Conservation (phyloP, 2,329 filamentous ascomycete species). For the Exophiala phaeomuriformis region DNA sequence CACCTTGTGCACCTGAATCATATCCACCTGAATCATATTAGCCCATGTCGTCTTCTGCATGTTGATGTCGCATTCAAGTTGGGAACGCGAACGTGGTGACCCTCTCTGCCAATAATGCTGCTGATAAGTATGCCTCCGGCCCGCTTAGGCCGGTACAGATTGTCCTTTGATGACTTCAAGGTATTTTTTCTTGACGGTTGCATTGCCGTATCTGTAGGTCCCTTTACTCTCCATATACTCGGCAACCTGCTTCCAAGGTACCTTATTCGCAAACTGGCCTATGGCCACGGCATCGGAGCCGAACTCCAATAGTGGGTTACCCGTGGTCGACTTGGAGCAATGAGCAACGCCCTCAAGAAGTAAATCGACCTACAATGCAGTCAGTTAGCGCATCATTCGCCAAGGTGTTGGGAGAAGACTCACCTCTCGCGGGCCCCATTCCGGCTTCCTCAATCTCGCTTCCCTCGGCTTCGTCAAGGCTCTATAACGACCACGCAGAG, state of each 20-base stretch:
- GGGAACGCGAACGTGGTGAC: neutral
- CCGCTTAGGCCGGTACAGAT: neutral
- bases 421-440: constrained; percentile 40
- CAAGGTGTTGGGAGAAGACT: constrained; percentile 20
- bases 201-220: constrained; percentile 53
- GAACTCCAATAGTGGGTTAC: constrained; percentile 5
- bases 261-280: constrained; percentile 34
- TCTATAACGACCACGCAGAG: constrained; percentile 41
- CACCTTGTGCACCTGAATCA: too few species aligned
- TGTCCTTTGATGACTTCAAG: constrained; percentile 35
- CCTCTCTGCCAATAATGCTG: neutral
- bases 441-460: constrained; percentile 40
- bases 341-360: constrained; percentile 36
- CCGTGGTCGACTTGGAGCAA: constrained; percentile 22
- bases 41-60: too few species aligned
- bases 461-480: constrained; percentile 42
- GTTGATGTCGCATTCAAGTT: neutral
- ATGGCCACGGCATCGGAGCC: constrained; percentile 7
- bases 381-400: constrained; percentile 12
- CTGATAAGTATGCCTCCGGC: neutral
- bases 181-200: constrained; percentile 59
- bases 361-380: constrained; percentile 32
- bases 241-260: constrained; percentile 54
- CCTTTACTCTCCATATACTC: constrained; percentile 50
- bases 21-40: too few species aligned